Percentiles rank a stretch among this genome's conserved stretches.
phyloP scores from a whole-genome alignment of 2,329 filamentous ascomycete genomes.

The Beauveria scarabaeidicola region DNA sequence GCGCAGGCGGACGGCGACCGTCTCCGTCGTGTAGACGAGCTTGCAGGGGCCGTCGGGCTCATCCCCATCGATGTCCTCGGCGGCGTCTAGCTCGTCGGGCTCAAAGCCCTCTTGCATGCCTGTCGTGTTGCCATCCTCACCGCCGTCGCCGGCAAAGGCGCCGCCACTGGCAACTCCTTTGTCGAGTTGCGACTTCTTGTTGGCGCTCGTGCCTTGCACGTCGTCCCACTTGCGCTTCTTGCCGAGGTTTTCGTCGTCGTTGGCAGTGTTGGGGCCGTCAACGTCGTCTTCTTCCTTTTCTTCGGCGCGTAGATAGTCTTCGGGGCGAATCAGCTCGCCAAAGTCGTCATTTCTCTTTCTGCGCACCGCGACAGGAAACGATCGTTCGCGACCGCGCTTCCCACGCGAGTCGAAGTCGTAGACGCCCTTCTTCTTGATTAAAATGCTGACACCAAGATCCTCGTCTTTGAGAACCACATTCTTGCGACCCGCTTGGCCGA shows the following conservation, averaged over 20 bases:
- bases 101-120: conserved; percentile 29
- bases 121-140: conserved; percentile 15
- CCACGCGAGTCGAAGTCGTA: conserved; percentile 88
- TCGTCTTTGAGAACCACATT: conserved; percentile 82
- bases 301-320: conserved; percentile 88
- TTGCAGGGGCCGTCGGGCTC: conserved; percentile 62
- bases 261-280: conserved; percentile 30
- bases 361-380: conserved; percentile 80
- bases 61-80: conserved; percentile 46
- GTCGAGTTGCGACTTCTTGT: conserved; percentile 51
- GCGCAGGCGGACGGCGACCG: conserved; percentile 60
- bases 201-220: conserved; percentile 30
- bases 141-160: conserved; percentile 28
- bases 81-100: conserved; percentile 49
- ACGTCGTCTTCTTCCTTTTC: conserved; percentile 72
- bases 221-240: conserved; percentile 96
- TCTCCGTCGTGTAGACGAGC: conserved; percentile 55
- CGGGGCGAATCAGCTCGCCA: conserved; percentile 84
- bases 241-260: conserved; percentile 59
- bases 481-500: conserved; percentile 75
- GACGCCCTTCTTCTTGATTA: conserved; percentile 81
- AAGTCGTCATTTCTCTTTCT: conserved; percentile 80
- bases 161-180: conserved; percentile 36
- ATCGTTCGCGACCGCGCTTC: conserved; percentile 84
- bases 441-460: conserved; percentile 83